These are phyloP conservation scores for Fusarium camptoceras DNA, from an alignment of 2,329 filamentous ascomycete genomes.

Conservation along the genomic window DNA sequence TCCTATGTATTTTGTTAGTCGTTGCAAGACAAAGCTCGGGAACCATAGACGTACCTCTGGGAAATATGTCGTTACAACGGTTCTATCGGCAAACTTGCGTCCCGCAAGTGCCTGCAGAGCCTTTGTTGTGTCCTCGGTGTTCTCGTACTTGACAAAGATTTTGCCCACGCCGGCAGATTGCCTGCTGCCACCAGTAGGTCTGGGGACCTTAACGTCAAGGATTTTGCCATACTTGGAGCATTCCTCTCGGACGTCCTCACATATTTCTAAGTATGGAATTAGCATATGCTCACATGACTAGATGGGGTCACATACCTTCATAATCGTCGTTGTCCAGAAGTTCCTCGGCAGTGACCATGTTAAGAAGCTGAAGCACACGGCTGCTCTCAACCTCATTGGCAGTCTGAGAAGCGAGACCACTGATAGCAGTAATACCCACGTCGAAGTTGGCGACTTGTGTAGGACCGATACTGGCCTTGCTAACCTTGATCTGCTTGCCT, in stretches of 20 bases:
- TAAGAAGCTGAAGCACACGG: conserved; percentile 89
- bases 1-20: conserved; percentile 69
- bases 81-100: conserved; percentile 94
- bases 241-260: conserved; percentile 92
- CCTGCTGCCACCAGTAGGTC: conserved; percentile 84
- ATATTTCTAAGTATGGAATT: conserved; percentile 78
- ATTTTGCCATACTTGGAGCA: conserved; percentile 91
- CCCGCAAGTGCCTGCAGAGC: conserved; percentile 92
- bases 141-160: conserved; percentile 96
- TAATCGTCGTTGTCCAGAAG: conserved; percentile 95
- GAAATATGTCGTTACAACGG: conserved; percentile 96
- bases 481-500: conserved; percentile 85
- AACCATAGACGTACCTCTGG: conserved; percentile 74
- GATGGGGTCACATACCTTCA: conserved; percentile 72
- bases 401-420: conserved; percentile 92
- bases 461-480: conserved; percentile 89
- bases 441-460: conserved; percentile 94
- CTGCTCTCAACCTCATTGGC: conserved; percentile 82
- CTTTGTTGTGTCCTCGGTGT: conserved; percentile 79
- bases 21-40: not conserved
- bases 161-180: conserved; percentile 93
- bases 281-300: conserved; percentile 42
- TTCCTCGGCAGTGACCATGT: conserved; percentile 98
- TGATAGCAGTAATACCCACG: conserved; percentile 97
- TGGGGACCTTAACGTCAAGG: conserved; percentile 90